Percentiles rank a stretch among this genome's conserved stretches.
phyloP scores from a whole-genome alignment of 495 filamentous ascomycete species.

The Hyaloscypha bicolor region DNA sequence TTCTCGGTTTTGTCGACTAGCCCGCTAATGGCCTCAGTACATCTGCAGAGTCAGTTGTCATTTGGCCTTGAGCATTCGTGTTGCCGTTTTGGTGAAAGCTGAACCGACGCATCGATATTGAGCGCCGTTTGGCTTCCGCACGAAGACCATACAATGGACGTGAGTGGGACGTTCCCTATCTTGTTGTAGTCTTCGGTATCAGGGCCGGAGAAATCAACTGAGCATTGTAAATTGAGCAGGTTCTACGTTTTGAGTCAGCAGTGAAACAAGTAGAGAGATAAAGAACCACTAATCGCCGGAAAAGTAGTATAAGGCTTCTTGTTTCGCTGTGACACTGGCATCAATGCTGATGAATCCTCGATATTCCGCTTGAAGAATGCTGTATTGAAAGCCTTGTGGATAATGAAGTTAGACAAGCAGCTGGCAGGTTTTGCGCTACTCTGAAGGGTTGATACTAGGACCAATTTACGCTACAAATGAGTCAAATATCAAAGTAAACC shows the following conservation, averaged over 20 bases:
- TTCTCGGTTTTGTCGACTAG: too few relatives aligned
- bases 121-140: slow-evolving; percentile 38
- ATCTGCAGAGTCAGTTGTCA: slow-evolving; percentile 43
- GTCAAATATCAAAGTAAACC: slow-evolving; percentile 51
- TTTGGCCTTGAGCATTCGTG: slow-evolving; percentile 28
- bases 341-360: slow-evolving; percentile 12
- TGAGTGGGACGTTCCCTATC: slow-evolving; percentile 38
- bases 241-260: slow-evolving; percentile 36
- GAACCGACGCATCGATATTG: slow-evolving; percentile 43
- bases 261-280: slow-evolving; percentile 29
- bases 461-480: slow-evolving; percentile 49
- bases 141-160: slow-evolving; percentile 36
- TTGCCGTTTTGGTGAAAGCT: slow-evolving; percentile 34
- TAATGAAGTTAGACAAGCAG: slow-evolving; percentile 47
- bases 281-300: slow-evolving; percentile 38
- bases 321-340: slow-evolving; percentile 17
- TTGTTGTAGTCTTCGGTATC: slow-evolving; percentile 35
- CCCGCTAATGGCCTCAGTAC: too few relatives aligned
- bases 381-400: slow-evolving; percentile 46
- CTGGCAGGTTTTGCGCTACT: slow-evolving; percentile 50
- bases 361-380: slow-evolving; percentile 18
- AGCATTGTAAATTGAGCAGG: slow-evolving; percentile 31
- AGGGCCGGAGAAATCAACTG: slow-evolving; percentile 38
- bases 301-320: slow-evolving; percentile 41
- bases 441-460: slow-evolving; percentile 38